Evolutionary conservation across 1,284 basidiomycete species (phyloP).

Genomic region (Entoloma clypeatum): DNA sequence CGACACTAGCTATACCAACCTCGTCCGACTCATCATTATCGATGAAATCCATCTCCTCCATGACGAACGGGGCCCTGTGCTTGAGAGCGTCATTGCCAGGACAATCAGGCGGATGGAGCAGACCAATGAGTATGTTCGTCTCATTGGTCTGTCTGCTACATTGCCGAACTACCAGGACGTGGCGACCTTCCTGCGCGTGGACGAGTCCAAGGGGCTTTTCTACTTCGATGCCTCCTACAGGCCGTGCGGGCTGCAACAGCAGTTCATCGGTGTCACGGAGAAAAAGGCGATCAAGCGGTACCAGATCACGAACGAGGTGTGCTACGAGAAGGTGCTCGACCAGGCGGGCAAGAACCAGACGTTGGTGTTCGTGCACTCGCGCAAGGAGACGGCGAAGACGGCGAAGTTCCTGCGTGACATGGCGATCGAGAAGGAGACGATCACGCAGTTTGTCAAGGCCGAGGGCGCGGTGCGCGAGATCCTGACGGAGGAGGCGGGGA

Average conservation of each 20-base stretch:
- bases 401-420: conserved; percentile 93
- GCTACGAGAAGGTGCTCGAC: conserved; percentile 97
- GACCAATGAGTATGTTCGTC: conserved; percentile 86
- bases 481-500: conserved; percentile 78
- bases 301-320: conserved; percentile 98
- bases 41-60: conserved; percentile 98
- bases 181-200: conserved; percentile 96
- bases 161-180: conserved; percentile 98
- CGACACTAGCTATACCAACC: conserved; percentile 95
- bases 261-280: conserved; percentile 97
- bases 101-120: conserved; percentile 96
- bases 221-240: conserved; percentile 95
- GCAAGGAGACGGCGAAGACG: conserved; percentile 98
- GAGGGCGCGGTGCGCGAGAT: conserved; percentile 89
- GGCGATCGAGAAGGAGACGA: conserved; percentile 95
- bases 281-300: conserved; percentile 99
- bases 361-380: conserved; percentile 96
- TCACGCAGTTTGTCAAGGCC: conserved; percentile 91
- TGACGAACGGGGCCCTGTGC: conserved; percentile 96
- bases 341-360: conserved; percentile 90
- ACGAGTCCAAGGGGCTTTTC: conserved; percentile 90
- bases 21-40: conserved; percentile 95
- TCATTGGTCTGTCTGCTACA: conserved; percentile 95
- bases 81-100: conserved; percentile 90
- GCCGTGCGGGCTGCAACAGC: conserved; percentile 93